These are phyloP conservation scores for Usnea hakonensis DNA, from an alignment of 495 filamentous ascomycete genomes.

Conservation along the genomic window DNA sequence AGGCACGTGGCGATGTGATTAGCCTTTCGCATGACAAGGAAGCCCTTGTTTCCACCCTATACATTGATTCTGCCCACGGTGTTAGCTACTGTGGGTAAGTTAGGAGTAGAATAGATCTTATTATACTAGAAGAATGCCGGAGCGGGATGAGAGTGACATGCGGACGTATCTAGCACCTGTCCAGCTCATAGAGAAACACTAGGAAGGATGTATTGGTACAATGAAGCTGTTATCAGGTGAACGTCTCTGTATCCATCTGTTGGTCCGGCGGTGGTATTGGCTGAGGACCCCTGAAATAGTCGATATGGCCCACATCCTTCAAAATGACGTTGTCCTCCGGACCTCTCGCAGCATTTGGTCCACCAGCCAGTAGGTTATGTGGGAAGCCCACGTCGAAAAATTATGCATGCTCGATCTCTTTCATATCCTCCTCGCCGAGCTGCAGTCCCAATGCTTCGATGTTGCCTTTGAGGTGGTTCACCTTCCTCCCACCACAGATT, in stretches of 20 bases:
- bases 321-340: conserved; percentile 39
- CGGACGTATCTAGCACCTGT: neutral
- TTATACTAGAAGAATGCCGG: neutral
- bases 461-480: conserved; percentile 57
- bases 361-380: conserved; percentile 37
- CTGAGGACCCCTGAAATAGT: conserved; percentile 33
- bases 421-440: conserved; percentile 49
- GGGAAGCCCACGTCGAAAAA: conserved; percentile 50
- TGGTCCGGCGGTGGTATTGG: conserved; percentile 19
- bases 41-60: too few species aligned
- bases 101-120: neutral
- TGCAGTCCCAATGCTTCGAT: conserved; percentile 50
- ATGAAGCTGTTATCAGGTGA: too few species aligned
- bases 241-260: neutral
- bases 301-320: conserved; percentile 37
- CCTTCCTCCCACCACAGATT: conserved; percentile 59
- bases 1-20: neutral
- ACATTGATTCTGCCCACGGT: too few species aligned
- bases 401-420: conserved; percentile 45
- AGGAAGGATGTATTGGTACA: too few species aligned
- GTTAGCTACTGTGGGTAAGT: neutral
- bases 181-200: neutral
- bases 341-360: conserved; percentile 32
- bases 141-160: neutral
- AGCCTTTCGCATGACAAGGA: too few species aligned